A percentile compares a stretch with the other conserved stretches of the same genome.
These are phyloP conservation scores for Ophiocordyceps camponoti-floridani DNA, from an alignment of 2,329 filamentous ascomycete species.

Conservation along the genomic window DNA sequence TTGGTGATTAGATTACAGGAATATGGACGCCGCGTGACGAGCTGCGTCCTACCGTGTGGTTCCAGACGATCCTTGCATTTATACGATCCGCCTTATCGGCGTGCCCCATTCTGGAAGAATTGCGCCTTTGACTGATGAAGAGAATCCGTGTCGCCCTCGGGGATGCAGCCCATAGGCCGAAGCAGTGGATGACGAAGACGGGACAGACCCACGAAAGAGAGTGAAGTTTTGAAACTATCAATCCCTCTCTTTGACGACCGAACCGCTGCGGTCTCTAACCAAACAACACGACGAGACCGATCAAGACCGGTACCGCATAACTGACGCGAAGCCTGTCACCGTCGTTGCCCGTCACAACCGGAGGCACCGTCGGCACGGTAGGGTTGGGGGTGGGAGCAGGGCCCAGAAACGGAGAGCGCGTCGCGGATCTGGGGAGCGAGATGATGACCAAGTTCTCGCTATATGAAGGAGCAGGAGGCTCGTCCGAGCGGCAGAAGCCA, in stretches of 20 bases:
- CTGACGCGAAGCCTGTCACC: conserved; percentile 17
- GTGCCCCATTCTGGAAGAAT: no score
- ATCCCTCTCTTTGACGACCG: no score
- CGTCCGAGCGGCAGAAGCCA: not conserved
- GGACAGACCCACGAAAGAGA: not conserved
- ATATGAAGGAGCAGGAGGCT: not conserved
- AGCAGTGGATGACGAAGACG: not conserved
- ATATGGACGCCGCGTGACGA: not conserved
- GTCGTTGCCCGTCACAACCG: conserved; percentile 17
- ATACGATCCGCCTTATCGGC: no score
- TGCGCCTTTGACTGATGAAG: no score
- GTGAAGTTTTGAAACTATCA: no score
- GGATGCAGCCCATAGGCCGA: not conserved
- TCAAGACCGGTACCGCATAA: conserved; percentile 18
- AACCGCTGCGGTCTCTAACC: conserved; percentile 9
- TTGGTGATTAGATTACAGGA: not conserved
- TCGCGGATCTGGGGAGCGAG: not conserved
- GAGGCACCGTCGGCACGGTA: conserved; percentile 1
- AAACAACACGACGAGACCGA: conserved; percentile 18
- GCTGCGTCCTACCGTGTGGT: not conserved
- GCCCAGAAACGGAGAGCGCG: not conserved
- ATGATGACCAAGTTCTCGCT: not conserved
- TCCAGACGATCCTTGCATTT: no score
- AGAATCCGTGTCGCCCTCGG: not conserved
- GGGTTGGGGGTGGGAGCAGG: not conserved